Percentiles rank a stretch among this genome's conserved stretches.
Conservation (phyloP, 306 rosid genomes). For the Pachyrhizus erosus region DNA sequence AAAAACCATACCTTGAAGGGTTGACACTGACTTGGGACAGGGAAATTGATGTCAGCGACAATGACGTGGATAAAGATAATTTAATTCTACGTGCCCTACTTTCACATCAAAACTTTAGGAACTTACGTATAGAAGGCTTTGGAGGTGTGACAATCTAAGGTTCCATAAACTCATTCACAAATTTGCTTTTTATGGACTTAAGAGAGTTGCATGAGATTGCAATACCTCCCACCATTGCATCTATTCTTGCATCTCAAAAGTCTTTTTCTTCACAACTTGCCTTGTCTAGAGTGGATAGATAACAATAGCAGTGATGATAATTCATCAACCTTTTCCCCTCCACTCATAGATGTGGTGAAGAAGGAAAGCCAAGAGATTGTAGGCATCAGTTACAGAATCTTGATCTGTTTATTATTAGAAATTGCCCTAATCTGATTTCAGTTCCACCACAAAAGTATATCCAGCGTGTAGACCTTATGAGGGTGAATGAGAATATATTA, state of each 20-base stretch:
- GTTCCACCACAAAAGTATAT: background rate
- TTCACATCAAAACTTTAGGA: background rate
- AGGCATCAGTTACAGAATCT: background rate
- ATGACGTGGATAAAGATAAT: background rate
- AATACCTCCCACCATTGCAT: background rate
- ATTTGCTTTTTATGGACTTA: background rate
- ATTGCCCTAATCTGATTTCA: background rate
- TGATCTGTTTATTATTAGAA: fast-evolving
- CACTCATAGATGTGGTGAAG: background rate
- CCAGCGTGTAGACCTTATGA: fast-evolving
- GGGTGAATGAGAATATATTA: too few species aligned
- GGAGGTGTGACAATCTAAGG: background rate
- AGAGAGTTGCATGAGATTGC: background rate
- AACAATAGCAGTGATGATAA: background rate
- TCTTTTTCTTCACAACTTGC: fast-evolving
- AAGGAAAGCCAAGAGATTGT: background rate
- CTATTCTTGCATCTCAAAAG: background rate
- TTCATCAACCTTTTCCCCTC: background rate
- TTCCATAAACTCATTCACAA: background rate
- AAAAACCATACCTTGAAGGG: background rate
- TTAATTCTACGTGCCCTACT: background rate
- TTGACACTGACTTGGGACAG: background rate
- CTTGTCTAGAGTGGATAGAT: background rate
- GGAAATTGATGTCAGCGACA: background rate
- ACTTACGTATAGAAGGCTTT: fast-evolving